Evolutionary conservation across 345 rosid species (phyloP), one percentile per base, ranked within the genome.

Genomic region (Brassica rapa): DNA sequence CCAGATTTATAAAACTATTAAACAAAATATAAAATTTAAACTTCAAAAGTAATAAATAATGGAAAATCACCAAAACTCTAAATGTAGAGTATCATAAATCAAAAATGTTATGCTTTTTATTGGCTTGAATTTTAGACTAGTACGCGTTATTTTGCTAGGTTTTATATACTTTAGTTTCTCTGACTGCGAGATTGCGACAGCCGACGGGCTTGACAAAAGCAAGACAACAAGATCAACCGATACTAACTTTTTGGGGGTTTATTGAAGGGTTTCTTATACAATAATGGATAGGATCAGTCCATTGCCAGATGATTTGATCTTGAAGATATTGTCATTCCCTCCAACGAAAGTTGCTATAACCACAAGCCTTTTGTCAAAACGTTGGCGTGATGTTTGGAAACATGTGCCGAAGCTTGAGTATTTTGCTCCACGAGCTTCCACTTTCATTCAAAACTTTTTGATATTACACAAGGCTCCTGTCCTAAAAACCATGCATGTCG

Each of bases 311-410:
- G 59, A 75, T 4, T 66, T 75, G 43, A 12, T 41, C 35, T 25
- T 60, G 16, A 68, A 68, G 49, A 68, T 76, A 11, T 15, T 76
- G 43, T 75, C 32, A 1, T 0, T 8, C 14, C 7, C 21, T 66
- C 25, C 9, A 66, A 9, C 78, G 2, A 24, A 57, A 57, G 53
- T 4, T 60, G 80, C 25, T 1, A 73, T 76, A 49, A 21, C 68
- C 24, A 60, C 80, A 25, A 55, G 66, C 57, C 59, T 75, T 75
- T 66, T 75, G 78, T 75, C 78, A 4, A 66, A 11, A 57, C 72
- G 72, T 4, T 66, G 72, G 72, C 3, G 30, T 53, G 12, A 24
- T 24, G 66, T 66, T 25, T 75, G 78, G 78, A 66, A 65, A 37
- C 32, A 10, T 46, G 29, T 66, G 23, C 78, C 65, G 0, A 25